These are phyloP conservation scores for Juglanconis juglandina DNA, from an alignment of 2,329 filamentous ascomycete species.

Conservation along the genomic window DNA sequence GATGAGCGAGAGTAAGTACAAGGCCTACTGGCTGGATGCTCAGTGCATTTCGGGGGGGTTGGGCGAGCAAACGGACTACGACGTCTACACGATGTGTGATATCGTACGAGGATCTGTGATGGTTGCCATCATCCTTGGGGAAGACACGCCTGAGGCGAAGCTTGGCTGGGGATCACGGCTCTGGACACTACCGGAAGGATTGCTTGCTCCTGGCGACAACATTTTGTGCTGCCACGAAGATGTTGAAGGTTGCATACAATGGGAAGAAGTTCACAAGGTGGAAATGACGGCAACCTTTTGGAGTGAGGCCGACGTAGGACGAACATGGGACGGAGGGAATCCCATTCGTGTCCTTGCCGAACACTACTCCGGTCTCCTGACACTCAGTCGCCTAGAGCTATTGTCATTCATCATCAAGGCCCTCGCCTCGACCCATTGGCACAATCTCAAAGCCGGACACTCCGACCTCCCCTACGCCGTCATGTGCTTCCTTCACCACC, in stretches of 20 bases:
- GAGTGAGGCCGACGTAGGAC: conserved; percentile 14
- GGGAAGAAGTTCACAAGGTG: conserved; percentile 18
- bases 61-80: conserved; percentile 17
- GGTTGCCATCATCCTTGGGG: conserved; percentile 21
- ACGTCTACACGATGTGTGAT: conserved; percentile 26
- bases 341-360: conserved; percentile 26
- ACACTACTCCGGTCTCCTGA: conserved; percentile 25
- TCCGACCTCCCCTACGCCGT: conserved; percentile 31
- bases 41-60: conserved; percentile 12
- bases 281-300: conserved; percentile 25
- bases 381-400: conserved; percentile 26
- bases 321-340: conserved; percentile 13
- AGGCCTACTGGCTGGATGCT: conserved; percentile 21
- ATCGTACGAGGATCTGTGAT: conserved; percentile 20
- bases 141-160: conserved; percentile 17
- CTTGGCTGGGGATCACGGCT: conserved; percentile 23
- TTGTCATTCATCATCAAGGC: conserved; percentile 25
- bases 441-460: conserved; percentile 10
- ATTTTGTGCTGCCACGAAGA: conserved; percentile 18
- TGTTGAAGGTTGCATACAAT: conserved; percentile 1
- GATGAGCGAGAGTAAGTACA: background rate
- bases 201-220: conserved; percentile 19
- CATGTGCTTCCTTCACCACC: conserved; percentile 28
- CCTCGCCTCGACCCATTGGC: conserved; percentile 17
- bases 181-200: conserved; percentile 25